Evolutionary conservation across 352 stramenopile species (phyloP).

Genomic region (Poterioochromonas sp.): DNA sequence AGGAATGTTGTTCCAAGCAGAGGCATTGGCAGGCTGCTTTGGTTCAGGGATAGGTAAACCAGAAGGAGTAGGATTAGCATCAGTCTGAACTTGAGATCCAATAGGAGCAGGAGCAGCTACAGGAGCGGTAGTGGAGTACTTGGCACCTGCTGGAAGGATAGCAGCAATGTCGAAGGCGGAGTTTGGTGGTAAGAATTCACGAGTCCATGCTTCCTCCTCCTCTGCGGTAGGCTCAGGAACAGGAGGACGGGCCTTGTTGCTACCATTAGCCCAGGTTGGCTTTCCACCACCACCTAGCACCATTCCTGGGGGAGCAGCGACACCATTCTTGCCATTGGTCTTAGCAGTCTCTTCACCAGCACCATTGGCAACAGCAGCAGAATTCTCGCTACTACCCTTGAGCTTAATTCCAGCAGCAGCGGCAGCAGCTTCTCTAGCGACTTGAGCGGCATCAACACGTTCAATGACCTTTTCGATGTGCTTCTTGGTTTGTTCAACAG

Average conservation of each 20-base stretch:
- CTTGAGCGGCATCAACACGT: neutral
- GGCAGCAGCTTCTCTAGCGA: neutral
- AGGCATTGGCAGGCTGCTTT: neutral
- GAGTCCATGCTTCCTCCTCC: neutral
- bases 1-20: neutral
- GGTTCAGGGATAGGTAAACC: too few relatives aligned
- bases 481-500: neutral
- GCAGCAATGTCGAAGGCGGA: neutral
- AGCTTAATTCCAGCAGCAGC: neutral
- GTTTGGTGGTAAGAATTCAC: neutral
- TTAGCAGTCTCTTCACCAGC: neutral
- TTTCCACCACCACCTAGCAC: neutral
- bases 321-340: neutral
- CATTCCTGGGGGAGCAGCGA: neutral
- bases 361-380: neutral
- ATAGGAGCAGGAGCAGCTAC: neutral
- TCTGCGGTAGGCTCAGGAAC: neutral
- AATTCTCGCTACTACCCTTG: neutral
- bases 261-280: neutral
- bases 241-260: neutral
- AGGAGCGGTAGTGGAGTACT: neutral
- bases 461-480: conserved; percentile 19
- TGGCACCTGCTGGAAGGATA: neutral
- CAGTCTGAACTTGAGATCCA: neutral
- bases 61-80: too few relatives aligned